phyloP scores from a whole-genome alignment of 208 protist genomes.

The Trypanosoma boissoni region DNA sequence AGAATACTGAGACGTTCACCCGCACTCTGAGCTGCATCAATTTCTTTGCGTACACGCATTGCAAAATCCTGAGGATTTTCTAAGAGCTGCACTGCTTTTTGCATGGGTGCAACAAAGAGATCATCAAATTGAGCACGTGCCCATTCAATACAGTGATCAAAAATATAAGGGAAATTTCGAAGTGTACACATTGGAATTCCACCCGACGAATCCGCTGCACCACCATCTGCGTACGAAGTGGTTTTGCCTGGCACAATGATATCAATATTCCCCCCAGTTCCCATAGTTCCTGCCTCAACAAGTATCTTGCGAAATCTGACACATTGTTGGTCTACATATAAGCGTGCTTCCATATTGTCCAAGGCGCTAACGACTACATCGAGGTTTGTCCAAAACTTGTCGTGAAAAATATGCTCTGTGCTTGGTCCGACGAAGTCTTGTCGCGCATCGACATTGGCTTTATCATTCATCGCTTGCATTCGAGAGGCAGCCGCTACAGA shows the following conservation, averaged over 20 bases:
- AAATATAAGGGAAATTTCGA: slow-evolving; percentile 99
- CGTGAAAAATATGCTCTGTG: slow-evolving; percentile 95
- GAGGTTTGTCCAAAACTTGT: slow-evolving; percentile 95
- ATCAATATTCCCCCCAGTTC: slow-evolving; percentile 98
- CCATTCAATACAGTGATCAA: slow-evolving; percentile 99
- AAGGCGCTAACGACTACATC: slow-evolving; percentile 98
- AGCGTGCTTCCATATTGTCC: slow-evolving; percentile 98
- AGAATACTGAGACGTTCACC: slow-evolving; percentile 77
- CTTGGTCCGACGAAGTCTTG: slow-evolving; percentile 93
- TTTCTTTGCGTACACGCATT: slow-evolving; percentile 57
- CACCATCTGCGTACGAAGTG: slow-evolving; percentile 96
- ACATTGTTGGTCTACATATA: slow-evolving; percentile 96
- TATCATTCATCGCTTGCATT: slow-evolving; percentile 95
- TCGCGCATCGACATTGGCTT: slow-evolving; percentile 68
- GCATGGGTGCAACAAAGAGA: slow-evolving; percentile 86
- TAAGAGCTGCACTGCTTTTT: slow-evolving; percentile 77
- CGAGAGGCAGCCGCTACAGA: slow-evolving; percentile 90
- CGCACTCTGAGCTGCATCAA: slow-evolving; percentile 49
- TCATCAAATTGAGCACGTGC: slow-evolving; percentile 92
- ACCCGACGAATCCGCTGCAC: slow-evolving; percentile 95
- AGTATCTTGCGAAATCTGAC: slow-evolving; percentile 97
- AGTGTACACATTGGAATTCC: slow-evolving; percentile 99
- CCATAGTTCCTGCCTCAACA: slow-evolving; percentile 99
- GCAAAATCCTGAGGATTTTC: slow-evolving; percentile 72
- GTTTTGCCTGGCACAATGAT: slow-evolving; percentile 98